phyloP scores from a whole-genome alignment of 345 rosid species.

The Citrus maxima region DNA sequence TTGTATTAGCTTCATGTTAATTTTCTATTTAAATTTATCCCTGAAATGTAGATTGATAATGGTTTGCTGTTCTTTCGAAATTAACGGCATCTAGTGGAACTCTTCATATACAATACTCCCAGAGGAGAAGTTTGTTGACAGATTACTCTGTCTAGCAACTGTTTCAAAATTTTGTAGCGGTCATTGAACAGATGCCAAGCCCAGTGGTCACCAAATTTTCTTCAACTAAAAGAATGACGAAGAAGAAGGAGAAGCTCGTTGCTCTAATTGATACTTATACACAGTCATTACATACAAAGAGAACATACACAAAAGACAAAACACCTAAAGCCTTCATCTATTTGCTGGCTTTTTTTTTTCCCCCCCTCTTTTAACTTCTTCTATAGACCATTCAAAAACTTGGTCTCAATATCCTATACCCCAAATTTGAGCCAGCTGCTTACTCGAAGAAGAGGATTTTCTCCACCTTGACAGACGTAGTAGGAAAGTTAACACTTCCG shows the following conservation, averaged over 20 bases:
- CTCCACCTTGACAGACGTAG: constrained; percentile 28
- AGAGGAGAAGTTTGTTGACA: too few relatives aligned
- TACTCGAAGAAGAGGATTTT: constrained; percentile 22
- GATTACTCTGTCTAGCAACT: too few relatives aligned
- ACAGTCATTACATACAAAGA: background rate
- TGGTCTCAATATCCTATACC: background rate
- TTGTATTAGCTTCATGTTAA: background rate
- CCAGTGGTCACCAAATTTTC: background rate
- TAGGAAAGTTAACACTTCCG: constrained; percentile 32
- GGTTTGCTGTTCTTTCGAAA: too few relatives aligned
- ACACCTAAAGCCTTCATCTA: background rate
- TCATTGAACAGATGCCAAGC: too few relatives aligned
- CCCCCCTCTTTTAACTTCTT: background rate
- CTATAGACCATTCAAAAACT: background rate
- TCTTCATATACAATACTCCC: too few relatives aligned
- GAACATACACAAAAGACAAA: background rate
- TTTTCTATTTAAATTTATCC: background rate
- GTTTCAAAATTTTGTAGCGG: too few relatives aligned
- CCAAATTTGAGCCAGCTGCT: constrained; percentile 14
- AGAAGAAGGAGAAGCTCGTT: background rate
- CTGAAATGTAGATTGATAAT: background rate
- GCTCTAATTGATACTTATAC: background rate
- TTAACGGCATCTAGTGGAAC: too few relatives aligned
- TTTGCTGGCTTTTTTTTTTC: background rate
- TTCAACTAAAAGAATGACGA: background rate